These are phyloP conservation scores for Cryptococcus hybrid DNA, from an alignment of 1,284 basidiomycete genomes.

Conservation along the genomic window DNA sequence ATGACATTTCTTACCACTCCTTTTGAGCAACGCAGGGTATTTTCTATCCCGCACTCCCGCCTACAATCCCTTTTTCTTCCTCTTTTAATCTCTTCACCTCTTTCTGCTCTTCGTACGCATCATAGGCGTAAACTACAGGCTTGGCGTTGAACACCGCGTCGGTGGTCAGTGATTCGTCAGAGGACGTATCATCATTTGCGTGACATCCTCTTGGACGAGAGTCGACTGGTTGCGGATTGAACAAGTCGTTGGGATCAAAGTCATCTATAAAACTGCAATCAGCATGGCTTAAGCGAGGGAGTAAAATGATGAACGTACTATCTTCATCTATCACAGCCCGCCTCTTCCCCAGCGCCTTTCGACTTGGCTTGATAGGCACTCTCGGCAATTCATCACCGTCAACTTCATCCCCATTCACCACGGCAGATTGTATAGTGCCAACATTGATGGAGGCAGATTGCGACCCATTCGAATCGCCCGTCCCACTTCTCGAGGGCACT, in stretches of 20 bases:
- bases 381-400: slow-evolving; percentile 20
- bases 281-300: background rate
- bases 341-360: slow-evolving; percentile 49
- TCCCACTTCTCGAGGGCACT: slow-evolving; percentile 21
- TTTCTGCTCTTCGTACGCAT: slow-evolving; percentile 46
- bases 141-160: slow-evolving; percentile 33
- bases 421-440: background rate
- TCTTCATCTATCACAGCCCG: slow-evolving; percentile 36
- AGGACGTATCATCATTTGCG: slow-evolving; percentile 6
- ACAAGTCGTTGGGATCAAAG: slow-evolving; percentile 49
- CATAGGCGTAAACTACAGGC: slow-evolving; percentile 46
- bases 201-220: slow-evolving; percentile 5
- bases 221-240: slow-evolving; percentile 15
- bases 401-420: slow-evolving; percentile 13
- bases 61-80: slow-evolving; percentile 1
- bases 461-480: slow-evolving; percentile 20
- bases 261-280: slow-evolving; percentile 13
- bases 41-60: background rate
- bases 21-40: too few relatives aligned
- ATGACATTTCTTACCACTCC: too few relatives aligned
- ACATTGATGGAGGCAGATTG: background rate
- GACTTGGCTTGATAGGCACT: slow-evolving; percentile 32
- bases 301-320: slow-evolving; percentile 15
- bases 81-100: slow-evolving; percentile 15
- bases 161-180: slow-evolving; percentile 28